Percentiles rank a stretch among this genome's conserved stretches.
These are phyloP conservation scores for Dinochytrium kinnereticum DNA, from an alignment of 371 early-diverging fungal species.

Conservation along the genomic window DNA sequence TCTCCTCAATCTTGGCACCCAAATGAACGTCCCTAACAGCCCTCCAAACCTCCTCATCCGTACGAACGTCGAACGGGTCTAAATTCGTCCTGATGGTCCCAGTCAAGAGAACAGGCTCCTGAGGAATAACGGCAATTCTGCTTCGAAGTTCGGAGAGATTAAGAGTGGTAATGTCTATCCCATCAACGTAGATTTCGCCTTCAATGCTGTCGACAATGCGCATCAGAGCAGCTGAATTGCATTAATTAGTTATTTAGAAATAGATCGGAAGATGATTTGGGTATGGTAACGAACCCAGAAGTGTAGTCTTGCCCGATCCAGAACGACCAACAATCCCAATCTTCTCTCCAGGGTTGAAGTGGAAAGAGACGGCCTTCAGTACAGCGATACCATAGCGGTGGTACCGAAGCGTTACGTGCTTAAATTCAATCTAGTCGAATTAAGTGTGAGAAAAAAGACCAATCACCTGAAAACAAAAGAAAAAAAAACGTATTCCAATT, in stretches of 20 bases:
- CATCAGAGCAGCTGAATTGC: constrained; percentile 65
- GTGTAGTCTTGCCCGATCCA: constrained; percentile 48
- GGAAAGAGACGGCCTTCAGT: constrained; percentile 65
- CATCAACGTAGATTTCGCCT: constrained; percentile 71
- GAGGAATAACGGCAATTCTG: constrained; percentile 68
- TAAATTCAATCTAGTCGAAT: constrained; percentile 59
- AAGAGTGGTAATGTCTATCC: constrained; percentile 63
- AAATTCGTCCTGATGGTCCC: constrained; percentile 68
- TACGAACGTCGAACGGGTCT: constrained; percentile 54
- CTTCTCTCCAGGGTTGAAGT: constrained; percentile 63
- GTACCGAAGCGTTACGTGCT: constrained; percentile 65
- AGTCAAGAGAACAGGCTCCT: constrained; percentile 62
- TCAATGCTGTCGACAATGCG: constrained; percentile 70
- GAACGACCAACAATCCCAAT: constrained; percentile 73
- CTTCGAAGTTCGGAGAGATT: constrained; percentile 65
- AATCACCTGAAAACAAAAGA: not conserved
- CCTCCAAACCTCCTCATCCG: constrained; percentile 61
- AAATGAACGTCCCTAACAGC: constrained; percentile 53
- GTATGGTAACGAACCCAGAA: constrained; percentile 30
- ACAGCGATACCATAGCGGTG: constrained; percentile 68
- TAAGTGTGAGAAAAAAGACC: not conserved
- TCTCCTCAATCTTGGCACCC: constrained; percentile 52
- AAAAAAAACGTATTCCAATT: not conserved
- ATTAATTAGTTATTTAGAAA: not conserved
- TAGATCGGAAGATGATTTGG: constrained; percentile 5